Evolutionary conservation across 345 rosid species (phyloP), one percentile per base, ranked within the genome.

Genomic region (Mangifera indica): DNA sequence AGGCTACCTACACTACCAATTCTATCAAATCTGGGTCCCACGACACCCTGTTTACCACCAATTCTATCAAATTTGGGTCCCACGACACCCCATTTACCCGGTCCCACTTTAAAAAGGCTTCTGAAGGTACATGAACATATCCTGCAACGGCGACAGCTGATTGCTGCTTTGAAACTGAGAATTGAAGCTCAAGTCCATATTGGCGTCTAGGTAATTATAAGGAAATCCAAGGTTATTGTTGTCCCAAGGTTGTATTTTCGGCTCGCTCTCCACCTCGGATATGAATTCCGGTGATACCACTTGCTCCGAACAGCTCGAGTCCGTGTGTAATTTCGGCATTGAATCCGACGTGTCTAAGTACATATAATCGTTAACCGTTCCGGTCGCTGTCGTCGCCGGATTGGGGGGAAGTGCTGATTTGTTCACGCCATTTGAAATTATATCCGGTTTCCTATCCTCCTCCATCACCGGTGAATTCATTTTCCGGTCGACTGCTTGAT

Each of bases 191-290:
- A 44, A 67, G 9, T 83, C 89, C 71, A 80, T 60, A 5, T 64
- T 72, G 73, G 84, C 76, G 72, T 89, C 90, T n/a, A 84, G 10
- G 86, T 87, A 89, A 86, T 86, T 80, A 54, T 70, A 79, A 0
- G 79, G 76, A 26, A 69, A 72, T 6, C 81, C 88, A 0, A 83
- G 29, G 81, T 75, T 14, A 69, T 70, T 88, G 11, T 65, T 88
- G 9, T 65, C 76, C 88, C 82, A 82, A 4, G 83, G 90, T 68
- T 76, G 84, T 93, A 76, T 81, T 53, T 72, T 86, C 5, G 91
- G 93, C 75, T 94, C 93, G 76, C 99, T 94, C 82, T 94, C 93
- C 12, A 92, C 99, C 91, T 94, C 99, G 79, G 80, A 80, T n/a
- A 81, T 87, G 81, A 94, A 80, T 73, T 87, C 97, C 67, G 97